These are phyloP conservation scores for Dothistroma pini DNA, from an alignment of 2,329 filamentous ascomycete species.

Conservation along the genomic window DNA sequence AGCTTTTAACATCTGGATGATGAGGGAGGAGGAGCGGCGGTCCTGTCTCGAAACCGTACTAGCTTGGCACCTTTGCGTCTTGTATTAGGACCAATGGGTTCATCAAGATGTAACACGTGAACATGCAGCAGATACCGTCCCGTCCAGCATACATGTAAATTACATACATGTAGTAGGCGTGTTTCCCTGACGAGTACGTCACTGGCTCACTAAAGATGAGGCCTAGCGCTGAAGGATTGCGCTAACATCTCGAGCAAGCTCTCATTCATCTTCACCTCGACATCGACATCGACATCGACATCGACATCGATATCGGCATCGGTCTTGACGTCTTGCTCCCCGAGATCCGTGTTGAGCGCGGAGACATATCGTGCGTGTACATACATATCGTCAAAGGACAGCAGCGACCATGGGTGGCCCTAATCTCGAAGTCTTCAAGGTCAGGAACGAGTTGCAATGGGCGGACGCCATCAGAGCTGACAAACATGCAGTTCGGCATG, in stretches of 20 bases:
- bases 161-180: too few relatives aligned
- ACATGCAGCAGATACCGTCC: background rate
- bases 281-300: background rate
- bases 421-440: slow-evolving; percentile 95
- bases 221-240: too few relatives aligned
- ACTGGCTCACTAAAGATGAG: background rate
- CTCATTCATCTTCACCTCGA: background rate
- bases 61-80: slow-evolving; percentile 1
- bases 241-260: too few relatives aligned
- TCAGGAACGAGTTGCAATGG: slow-evolving; percentile 37
- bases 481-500: slow-evolving; percentile 73
- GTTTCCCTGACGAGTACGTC: background rate
- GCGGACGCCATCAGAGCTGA: background rate
- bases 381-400: background rate
- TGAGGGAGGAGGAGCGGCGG: background rate
- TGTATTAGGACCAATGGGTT: slow-evolving; percentile 5
- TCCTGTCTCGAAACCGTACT: background rate
- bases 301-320: background rate
- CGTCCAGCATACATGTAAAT: background rate
- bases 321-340: too few relatives aligned
- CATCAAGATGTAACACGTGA: slow-evolving; percentile 8
- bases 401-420: slow-evolving; percentile 64
- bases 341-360: too few relatives aligned
- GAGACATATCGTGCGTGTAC: background rate
- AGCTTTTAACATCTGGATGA: slow-evolving; percentile 4